Evolutionary conservation across 2,329 filamentous ascomycete species (phyloP).

Genomic region (Pseudogymnoascus sp.): DNA sequence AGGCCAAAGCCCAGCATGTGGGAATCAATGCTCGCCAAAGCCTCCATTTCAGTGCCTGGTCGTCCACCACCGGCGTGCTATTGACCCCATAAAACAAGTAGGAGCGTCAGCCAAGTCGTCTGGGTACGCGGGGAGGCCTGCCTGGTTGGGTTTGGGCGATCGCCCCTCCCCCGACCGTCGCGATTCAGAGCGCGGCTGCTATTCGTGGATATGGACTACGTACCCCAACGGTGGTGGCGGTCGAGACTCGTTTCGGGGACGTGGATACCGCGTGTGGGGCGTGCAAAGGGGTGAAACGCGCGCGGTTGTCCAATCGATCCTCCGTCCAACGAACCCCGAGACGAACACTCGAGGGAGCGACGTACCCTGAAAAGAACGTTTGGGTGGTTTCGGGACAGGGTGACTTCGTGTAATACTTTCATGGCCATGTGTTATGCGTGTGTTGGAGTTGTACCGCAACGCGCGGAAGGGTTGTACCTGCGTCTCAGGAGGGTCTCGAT

Average conservation of each 20-base stretch:
- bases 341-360: not conserved
- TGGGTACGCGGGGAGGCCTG: not conserved
- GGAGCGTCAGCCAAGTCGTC: slow-evolving; percentile 1
- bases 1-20: not conserved
- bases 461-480: slow-evolving; percentile 4
- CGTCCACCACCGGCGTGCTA: not conserved
- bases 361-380: not conserved
- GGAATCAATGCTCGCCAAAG: not conserved
- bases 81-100: not conserved
- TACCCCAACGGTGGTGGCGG: not conserved
- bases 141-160: not conserved
- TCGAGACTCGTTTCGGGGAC: slow-evolving; percentile 3
- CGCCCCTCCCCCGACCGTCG: not conserved
- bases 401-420: slow-evolving; percentile 3
- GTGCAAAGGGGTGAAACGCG: not conserved
- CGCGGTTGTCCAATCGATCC: slow-evolving; percentile 7
- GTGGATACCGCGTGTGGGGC: not conserved
- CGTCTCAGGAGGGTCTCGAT: slow-evolving; percentile 3
- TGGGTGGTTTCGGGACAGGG: not conserved
- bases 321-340: not conserved
- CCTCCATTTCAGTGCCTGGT: slow-evolving; percentile 5
- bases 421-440: not conserved
- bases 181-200: not conserved
- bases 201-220: not conserved
- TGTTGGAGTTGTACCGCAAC: not conserved